phyloP scores from a whole-genome alignment of 2,329 filamentous ascomycete genomes.

The Thelonectria blattea region DNA sequence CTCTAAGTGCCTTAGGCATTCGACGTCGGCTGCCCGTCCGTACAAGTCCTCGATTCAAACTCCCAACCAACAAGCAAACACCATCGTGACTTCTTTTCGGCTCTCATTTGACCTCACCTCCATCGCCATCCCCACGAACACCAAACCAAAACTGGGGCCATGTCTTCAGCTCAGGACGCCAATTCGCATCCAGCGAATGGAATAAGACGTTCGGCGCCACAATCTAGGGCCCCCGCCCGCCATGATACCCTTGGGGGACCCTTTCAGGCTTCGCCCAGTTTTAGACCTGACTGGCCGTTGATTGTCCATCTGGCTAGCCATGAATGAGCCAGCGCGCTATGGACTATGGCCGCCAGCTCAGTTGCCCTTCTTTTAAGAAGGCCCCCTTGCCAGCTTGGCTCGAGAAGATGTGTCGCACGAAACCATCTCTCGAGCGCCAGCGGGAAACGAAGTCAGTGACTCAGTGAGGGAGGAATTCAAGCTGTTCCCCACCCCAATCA shows the following conservation, averaged over 20 bases:
- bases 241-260: constrained; percentile 1
- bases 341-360: not conserved
- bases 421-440: not conserved
- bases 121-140: not conserved
- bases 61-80: not conserved
- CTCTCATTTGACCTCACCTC: not conserved
- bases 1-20: too few relatives aligned
- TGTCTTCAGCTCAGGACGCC: constrained; percentile 33
- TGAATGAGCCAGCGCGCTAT: constrained; percentile 1
- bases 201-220: constrained; percentile 19
- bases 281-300: not conserved
- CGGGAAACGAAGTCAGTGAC: not conserved
- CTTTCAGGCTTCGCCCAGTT: not conserved
- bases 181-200: constrained; percentile 27
- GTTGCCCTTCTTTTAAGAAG: not conserved
- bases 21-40: too few relatives aligned
- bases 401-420: not conserved
- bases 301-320: not conserved
- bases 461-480: not conserved
- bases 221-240: constrained; percentile 7
- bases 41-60: too few relatives aligned
- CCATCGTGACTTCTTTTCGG: not conserved
- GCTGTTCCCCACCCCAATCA: not conserved
- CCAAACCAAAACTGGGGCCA: constrained; percentile 4
- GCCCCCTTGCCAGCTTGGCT: not conserved